Conservation (phyloP, 179 eudicot genomes). For the Dionaea muscipula region DNA sequence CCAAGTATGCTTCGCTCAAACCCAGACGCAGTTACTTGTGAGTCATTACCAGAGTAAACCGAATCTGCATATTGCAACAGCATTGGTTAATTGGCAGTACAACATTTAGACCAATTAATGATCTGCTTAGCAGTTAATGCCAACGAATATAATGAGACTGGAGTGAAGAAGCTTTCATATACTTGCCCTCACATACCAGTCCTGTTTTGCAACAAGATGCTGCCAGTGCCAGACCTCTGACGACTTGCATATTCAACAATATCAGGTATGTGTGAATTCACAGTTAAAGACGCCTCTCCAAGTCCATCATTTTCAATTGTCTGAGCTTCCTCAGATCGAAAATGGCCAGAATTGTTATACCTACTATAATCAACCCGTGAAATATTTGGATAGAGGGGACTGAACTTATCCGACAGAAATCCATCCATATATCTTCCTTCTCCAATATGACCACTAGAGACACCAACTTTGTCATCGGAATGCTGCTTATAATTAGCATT, state of each 20-base stretch:
- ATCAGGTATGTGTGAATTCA: conserved; percentile 18
- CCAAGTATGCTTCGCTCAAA: conserved; percentile 18
- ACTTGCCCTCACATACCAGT: conserved; percentile 21
- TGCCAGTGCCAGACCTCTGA: conserved; percentile 23
- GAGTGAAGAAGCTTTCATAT: no score
- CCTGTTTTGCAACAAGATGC: conserved; percentile 17
- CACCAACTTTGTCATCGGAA: conserved; percentile 13
- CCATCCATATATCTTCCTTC: conserved; percentile 25
- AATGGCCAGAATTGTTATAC: conserved; percentile 18
- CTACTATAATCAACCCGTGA: conserved; percentile 14
- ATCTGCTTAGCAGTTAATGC: no score
- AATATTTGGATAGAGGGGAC: conserved; percentile 4
- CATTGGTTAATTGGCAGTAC: neutral
- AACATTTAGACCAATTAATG: neutral
- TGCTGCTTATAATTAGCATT: conserved; percentile 13
- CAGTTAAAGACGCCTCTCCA: conserved; percentile 10
- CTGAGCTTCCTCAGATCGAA: conserved; percentile 20
- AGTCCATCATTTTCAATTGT: conserved; percentile 18
- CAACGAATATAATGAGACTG: no score
- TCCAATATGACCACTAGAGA: conserved; percentile 17
- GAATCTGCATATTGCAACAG: conserved; percentile 18
- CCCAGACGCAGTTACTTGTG: conserved; percentile 18
- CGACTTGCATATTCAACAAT: conserved; percentile 14
- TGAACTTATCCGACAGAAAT: conserved; percentile 15
- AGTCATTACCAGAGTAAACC: conserved; percentile 12